Evolutionary conservation across 1,284 basidiomycete genomes (phyloP).

Genomic region (Malassezia pachydermatis): DNA sequence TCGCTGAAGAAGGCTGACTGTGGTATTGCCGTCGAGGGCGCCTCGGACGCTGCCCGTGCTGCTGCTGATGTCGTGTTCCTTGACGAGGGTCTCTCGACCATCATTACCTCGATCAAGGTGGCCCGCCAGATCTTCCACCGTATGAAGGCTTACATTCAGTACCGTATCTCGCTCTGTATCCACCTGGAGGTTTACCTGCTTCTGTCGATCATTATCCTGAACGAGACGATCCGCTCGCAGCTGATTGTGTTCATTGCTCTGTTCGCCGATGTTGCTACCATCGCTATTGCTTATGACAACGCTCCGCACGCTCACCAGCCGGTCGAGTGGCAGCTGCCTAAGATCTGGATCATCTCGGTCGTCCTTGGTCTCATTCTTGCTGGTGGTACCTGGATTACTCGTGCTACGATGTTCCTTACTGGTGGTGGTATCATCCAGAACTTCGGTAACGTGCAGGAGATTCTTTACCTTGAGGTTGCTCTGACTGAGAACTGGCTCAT

Average conservation of each 20-base stretch:
- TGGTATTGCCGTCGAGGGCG: slow-evolving; percentile 54
- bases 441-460: slow-evolving; percentile 53
- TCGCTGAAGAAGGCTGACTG: slow-evolving; percentile 53
- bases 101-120: slow-evolving; percentile 56
- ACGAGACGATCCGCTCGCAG: slow-evolving; percentile 55
- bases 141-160: slow-evolving; percentile 54
- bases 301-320: slow-evolving; percentile 53
- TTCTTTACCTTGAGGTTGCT: slow-evolving; percentile 56
- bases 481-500: slow-evolving; percentile 56
- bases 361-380: slow-evolving; percentile 51
- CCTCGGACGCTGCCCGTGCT: slow-evolving; percentile 52
- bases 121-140: slow-evolving; percentile 57
- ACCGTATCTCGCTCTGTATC: slow-evolving; percentile 51
- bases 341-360: slow-evolving; percentile 55
- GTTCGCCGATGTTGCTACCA: slow-evolving; percentile 54
- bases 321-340: slow-evolving; percentile 57
- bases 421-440: slow-evolving; percentile 55
- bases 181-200: slow-evolving; percentile 56
- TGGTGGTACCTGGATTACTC: slow-evolving; percentile 54
- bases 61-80: slow-evolving; percentile 55
- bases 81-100: slow-evolving; percentile 52
- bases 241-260: slow-evolving; percentile 56
- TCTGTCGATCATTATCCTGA: slow-evolving; percentile 53
- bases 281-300: slow-evolving; percentile 54
- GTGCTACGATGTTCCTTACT: slow-evolving; percentile 53